These are phyloP conservation scores for Citeromyces hawaiiensis DNA, from an alignment of 1,139 yeast species.

Conservation along the genomic window DNA sequence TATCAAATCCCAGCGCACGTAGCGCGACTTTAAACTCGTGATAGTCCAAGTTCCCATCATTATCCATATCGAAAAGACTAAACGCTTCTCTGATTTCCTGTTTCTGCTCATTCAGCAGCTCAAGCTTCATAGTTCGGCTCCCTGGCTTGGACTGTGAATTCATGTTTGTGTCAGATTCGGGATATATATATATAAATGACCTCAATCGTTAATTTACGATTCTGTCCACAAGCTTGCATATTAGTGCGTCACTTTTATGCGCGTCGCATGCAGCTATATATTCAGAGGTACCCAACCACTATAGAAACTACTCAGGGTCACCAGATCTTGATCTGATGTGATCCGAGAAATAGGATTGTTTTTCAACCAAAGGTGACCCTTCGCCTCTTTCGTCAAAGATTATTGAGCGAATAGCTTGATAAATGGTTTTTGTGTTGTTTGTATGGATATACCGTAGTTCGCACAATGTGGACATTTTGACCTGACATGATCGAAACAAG, in stretches of 20 bases:
- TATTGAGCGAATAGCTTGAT: no score
- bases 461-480: no score
- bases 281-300: no score
- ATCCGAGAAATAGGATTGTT: no score
- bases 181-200: background rate
- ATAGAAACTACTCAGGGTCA: no score
- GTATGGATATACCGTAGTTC: no score
- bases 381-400: no score
- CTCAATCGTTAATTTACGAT: background rate
- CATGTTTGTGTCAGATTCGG: background rate
- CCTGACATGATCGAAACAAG: no score
- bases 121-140: conserved; percentile 31
- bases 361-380: no score
- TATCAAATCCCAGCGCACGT: conserved; percentile 87
- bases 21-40: conserved; percentile 90
- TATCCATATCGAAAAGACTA: conserved; percentile 81
- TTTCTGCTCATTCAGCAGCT: conserved; percentile 77
- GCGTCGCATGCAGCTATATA: no score
- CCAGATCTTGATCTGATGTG: no score
- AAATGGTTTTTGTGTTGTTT: no score
- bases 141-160: conserved; percentile 6
- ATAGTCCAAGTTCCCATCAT: conserved; percentile 80
- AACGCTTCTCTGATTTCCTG: conserved; percentile 94
- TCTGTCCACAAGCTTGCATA: background rate
- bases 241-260: background rate